A percentile compares a stretch with the other conserved stretches of the same genome.
These are phyloP conservation scores for Tripterygium wilfordii DNA, from an alignment of 177 flowering plant genomes.

Conservation along the genomic window DNA sequence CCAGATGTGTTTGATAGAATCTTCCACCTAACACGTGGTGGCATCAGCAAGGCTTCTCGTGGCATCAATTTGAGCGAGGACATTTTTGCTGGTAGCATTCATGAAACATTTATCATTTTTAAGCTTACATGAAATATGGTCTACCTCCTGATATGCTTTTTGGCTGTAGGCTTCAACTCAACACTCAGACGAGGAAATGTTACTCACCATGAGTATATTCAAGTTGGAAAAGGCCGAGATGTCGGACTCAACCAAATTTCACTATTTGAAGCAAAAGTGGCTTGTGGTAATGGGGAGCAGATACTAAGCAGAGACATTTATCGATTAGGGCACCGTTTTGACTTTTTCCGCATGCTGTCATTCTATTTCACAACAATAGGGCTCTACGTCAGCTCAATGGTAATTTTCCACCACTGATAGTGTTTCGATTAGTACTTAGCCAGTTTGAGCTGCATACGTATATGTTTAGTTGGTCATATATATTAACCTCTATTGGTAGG, in stretches of 20 bases:
- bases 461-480: too few relatives aligned
- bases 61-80: constrained; percentile 96
- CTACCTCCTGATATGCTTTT: neutral
- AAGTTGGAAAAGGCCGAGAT: constrained; percentile 98
- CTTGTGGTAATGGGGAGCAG: constrained; percentile 99
- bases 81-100: constrained; percentile 84
- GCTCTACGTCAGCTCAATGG: constrained; percentile 90
- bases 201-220: constrained; percentile 98
- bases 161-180: constrained; percentile 81
- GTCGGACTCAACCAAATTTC: constrained; percentile 98
- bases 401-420: constrained; percentile 25
- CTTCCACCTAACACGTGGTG: constrained; percentile 97
- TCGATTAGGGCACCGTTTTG: constrained; percentile 93
- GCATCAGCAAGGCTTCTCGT: constrained; percentile 93
- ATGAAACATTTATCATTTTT: neutral
- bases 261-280: constrained; percentile 98
- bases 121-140: neutral
- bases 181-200: constrained; percentile 89
- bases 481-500: too few relatives aligned
- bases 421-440: neutral
- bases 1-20: constrained; percentile 98
- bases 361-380: constrained; percentile 88
- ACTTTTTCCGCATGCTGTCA: constrained; percentile 97
- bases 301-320: constrained; percentile 90
- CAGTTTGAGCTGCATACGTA: too few relatives aligned